A percentile compares a stretch with the other conserved stretches of the same genome.
Conservation (phyloP, 208 protist species). For the Endotrypanum monterogeii region DNA sequence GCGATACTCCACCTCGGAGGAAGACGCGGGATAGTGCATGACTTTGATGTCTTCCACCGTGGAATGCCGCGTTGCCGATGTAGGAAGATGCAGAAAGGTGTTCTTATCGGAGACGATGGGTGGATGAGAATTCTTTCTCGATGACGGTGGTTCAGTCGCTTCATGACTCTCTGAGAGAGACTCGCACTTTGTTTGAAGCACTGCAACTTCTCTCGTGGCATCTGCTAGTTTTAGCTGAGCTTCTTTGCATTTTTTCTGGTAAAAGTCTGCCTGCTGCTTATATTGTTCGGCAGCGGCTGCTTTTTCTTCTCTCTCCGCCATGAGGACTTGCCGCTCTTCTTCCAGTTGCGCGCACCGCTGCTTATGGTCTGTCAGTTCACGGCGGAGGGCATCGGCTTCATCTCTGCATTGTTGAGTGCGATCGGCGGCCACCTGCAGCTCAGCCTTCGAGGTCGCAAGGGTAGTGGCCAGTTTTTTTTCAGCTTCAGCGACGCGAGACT, state of each 20-base stretch:
- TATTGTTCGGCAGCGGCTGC: conserved; percentile 3
- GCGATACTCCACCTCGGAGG: neutral
- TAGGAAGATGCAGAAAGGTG: no score
- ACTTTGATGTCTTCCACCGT: neutral
- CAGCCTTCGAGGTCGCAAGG: neutral
- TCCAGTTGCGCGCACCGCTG: neutral
- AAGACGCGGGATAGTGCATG: neutral
- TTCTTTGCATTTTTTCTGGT: conserved; percentile 11
- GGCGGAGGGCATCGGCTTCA: neutral
- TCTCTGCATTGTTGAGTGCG: neutral
- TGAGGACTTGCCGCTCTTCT: conserved; percentile 3
- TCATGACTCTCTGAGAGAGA: conserved; percentile 17
- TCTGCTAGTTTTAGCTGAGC: conserved; percentile 12
- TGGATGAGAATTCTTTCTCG: neutral
- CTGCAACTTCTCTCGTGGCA: conserved; percentile 22
- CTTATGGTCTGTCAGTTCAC: neutral
- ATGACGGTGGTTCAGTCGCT: neutral
- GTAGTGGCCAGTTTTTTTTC: neutral
- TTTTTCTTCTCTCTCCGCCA: conserved; percentile 5
- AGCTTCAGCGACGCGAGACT: conserved; percentile 2
- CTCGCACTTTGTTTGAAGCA: conserved; percentile 23
- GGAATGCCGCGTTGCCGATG: neutral
- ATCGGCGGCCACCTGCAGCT: neutral
- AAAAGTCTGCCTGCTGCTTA: conserved; percentile 10
- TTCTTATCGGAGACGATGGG: neutral